These are phyloP conservation scores for Colletotrichum godetiae DNA, from an alignment of 2,329 filamentous ascomycete species.

Conservation along the genomic window DNA sequence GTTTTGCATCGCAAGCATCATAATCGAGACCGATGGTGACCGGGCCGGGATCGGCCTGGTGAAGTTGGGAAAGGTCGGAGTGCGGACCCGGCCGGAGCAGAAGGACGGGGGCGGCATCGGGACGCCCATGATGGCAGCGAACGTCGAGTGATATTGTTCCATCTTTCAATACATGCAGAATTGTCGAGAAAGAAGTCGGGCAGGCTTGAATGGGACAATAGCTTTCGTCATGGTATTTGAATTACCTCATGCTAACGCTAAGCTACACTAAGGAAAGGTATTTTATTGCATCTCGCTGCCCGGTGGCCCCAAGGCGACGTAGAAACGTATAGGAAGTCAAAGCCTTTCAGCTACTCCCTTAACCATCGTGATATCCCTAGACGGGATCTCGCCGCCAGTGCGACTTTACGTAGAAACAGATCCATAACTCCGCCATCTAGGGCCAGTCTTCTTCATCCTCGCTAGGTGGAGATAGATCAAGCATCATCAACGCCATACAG, in stretches of 20 bases:
- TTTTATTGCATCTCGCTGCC: conserved; percentile 30
- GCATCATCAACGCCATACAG: conserved; percentile 29
- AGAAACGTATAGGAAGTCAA: neutral
- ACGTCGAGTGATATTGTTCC: no score
- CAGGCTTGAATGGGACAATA: neutral
- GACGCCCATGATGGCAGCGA: neutral
- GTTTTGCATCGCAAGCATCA: neutral
- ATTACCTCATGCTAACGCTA: conserved; percentile 7
- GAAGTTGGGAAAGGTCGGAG: neutral
- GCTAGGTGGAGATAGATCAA: conserved; percentile 14
- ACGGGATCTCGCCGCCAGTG: neutral
- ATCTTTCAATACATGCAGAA: neutral
- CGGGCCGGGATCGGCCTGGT: neutral
- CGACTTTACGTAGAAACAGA: conserved; percentile 29
- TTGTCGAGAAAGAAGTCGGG: neutral
- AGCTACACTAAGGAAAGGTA: conserved; percentile 5
- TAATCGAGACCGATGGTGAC: neutral
- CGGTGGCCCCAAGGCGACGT: conserved; percentile 10
- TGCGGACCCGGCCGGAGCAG: neutral
- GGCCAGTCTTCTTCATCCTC: conserved; percentile 26
- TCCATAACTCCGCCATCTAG: conserved; percentile 29
- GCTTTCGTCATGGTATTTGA: conserved; percentile 11
- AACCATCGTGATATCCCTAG: conserved; percentile 24
- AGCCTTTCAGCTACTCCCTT: neutral
- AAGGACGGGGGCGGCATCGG: neutral